phyloP scores from a whole-genome alignment of 768 basidiomycete genomes.

The Leccinum broughii region DNA sequence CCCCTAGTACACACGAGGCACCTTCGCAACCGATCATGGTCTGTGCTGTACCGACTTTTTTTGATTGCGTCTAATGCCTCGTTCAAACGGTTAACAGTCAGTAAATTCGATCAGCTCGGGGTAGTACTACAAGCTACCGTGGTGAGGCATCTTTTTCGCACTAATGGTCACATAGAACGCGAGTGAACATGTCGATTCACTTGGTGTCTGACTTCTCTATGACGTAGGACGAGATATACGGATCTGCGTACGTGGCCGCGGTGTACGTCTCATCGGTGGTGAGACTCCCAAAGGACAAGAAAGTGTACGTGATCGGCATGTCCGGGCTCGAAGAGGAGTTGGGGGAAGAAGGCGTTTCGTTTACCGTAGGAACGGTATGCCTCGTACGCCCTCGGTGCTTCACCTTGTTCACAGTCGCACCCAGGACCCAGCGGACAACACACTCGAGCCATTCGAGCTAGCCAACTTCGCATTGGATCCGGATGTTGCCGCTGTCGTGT shows the following conservation, averaged over 20 bases:
- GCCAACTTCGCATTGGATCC: slow-evolving; percentile 73
- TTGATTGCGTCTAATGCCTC: too few relatives aligned
- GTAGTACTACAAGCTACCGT: slow-evolving; percentile 80
- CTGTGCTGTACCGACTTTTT: too few relatives aligned
- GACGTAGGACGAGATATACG: slow-evolving; percentile 91
- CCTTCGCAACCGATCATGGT: too few relatives aligned
- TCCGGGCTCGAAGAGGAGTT: slow-evolving; percentile 91
- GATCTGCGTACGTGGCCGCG: slow-evolving; percentile 86
- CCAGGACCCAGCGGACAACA: slow-evolving; percentile 85
- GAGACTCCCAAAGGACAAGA: slow-evolving; percentile 87
- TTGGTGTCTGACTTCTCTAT: neutral
- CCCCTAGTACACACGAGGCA: too few relatives aligned
- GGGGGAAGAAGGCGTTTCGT: slow-evolving; percentile 77
- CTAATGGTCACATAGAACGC: neutral
- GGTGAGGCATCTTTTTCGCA: slow-evolving; percentile 48
- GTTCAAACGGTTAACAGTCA: too few relatives aligned
- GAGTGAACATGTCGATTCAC: neutral
- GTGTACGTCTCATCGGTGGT: slow-evolving; percentile 87
- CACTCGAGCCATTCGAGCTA: slow-evolving; percentile 66
- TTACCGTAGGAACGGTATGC: slow-evolving; percentile 83
- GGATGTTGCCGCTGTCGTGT: slow-evolving; percentile 88
- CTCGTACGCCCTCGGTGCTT: neutral
- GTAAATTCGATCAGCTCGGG: slow-evolving; percentile 88
- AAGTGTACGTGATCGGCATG: slow-evolving; percentile 95
- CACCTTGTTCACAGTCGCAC: neutral